Conservation (phyloP, 345 rosid genomes). For the Turritis glabra region DNA sequence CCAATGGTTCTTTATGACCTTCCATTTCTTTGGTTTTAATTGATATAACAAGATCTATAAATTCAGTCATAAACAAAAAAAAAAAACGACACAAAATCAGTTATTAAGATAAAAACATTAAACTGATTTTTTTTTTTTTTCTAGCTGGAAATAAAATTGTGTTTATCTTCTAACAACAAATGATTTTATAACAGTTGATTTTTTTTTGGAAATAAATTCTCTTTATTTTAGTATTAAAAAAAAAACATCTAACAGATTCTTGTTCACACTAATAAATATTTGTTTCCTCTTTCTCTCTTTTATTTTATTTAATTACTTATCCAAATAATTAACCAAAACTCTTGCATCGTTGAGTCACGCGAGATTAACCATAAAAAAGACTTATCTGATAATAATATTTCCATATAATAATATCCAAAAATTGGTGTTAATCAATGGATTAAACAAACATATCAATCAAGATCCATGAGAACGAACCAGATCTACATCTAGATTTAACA, state of each 20-base stretch:
- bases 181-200: too few relatives aligned
- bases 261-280: too few relatives aligned
- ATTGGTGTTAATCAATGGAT: not conserved
- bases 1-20: conserved; percentile 47
- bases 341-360: not conserved
- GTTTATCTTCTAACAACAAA: not conserved
- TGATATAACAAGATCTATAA: conserved; percentile 24
- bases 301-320: not conserved
- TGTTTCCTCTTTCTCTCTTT: not conserved
- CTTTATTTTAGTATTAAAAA: not conserved
- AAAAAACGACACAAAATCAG: not conserved
- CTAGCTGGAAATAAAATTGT: not conserved
- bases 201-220: not conserved
- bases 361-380: conserved; percentile 10
- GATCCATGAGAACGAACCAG: conserved; percentile 46
- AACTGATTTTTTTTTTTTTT: not conserved
- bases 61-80: not conserved
- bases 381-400: not conserved
- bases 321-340: not conserved
- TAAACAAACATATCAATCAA: conserved; percentile 29
- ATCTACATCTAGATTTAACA: conserved; percentile 41
- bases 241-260: not conserved
- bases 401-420: not conserved
- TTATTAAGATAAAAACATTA: conserved; percentile 6
- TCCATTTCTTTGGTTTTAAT: conserved; percentile 45